phyloP scores from a whole-genome alignment of 2,329 filamentous ascomycete species.

The Aspergillus caelatus region DNA sequence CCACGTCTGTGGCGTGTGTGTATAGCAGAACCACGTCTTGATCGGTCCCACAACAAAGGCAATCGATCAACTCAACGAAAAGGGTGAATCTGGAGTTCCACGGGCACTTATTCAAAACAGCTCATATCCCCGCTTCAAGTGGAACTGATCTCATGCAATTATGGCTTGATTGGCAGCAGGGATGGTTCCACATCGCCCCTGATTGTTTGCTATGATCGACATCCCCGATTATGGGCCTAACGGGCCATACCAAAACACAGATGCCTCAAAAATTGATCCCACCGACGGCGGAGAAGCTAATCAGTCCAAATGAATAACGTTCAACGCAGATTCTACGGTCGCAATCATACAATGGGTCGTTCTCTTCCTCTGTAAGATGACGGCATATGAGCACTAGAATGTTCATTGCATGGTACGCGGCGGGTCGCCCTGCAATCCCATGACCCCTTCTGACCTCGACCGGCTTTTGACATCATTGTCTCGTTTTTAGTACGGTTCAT shows the following conservation, averaged over 20 bases:
- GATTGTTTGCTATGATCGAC: background rate
- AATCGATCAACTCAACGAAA: background rate
- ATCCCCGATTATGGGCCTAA: background rate
- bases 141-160: background rate
- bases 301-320: background rate
- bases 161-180: background rate
- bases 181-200: background rate
- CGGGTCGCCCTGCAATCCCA: too few relatives aligned
- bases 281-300: too few relatives aligned
- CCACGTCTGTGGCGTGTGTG: background rate
- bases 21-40: background rate
- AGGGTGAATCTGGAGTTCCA: background rate
- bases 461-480: background rate
- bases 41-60: background rate
- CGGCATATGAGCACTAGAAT: too few relatives aligned
- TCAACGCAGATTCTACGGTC: background rate
- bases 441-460: too few relatives aligned
- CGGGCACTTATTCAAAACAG: background rate
- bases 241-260: too few relatives aligned
- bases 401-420: too few relatives aligned
- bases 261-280: background rate
- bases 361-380: background rate
- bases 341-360: background rate
- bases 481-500: background rate
- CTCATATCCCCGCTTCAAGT: background rate